These are phyloP conservation scores for Ophiostoma montium DNA, from an alignment of 2,329 filamentous ascomycete species.

Conservation along the genomic window DNA sequence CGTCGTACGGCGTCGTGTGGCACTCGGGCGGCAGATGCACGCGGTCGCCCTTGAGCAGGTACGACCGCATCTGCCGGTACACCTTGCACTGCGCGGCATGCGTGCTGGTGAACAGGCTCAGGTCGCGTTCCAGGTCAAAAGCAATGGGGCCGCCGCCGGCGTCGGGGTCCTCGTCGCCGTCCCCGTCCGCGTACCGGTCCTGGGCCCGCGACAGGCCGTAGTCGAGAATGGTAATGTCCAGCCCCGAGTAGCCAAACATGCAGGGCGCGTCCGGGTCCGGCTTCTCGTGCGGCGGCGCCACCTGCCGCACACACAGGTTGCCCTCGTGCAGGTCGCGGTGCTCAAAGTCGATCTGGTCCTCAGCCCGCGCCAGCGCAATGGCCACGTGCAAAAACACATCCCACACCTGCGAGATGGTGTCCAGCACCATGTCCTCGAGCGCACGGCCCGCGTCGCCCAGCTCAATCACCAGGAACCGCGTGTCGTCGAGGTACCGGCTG, in stretches of 20 bases:
- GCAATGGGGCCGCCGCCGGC: slow-evolving; percentile 26
- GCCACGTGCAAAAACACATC: slow-evolving; percentile 48
- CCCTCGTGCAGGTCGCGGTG: slow-evolving; percentile 54
- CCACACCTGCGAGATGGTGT: slow-evolving; percentile 39
- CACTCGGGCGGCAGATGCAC: slow-evolving; percentile 32
- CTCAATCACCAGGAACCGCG: slow-evolving; percentile 47
- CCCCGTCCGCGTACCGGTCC: slow-evolving; percentile 20
- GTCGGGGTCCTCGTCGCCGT: not conserved
- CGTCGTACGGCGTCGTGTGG: slow-evolving; percentile 33
- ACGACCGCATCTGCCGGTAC: slow-evolving; percentile 49
- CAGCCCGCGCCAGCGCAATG: slow-evolving; percentile 45
- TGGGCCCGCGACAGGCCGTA: slow-evolving; percentile 48
- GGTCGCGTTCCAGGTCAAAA: slow-evolving; percentile 46
- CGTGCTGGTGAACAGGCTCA: slow-evolving; percentile 44
- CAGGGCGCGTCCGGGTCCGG: slow-evolving; percentile 14
- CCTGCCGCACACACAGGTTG: slow-evolving; percentile 43
- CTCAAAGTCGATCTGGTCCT: slow-evolving; percentile 46
- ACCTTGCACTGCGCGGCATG: slow-evolving; percentile 46
- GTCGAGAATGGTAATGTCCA: slow-evolving; percentile 51
- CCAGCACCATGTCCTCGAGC: slow-evolving; percentile 42
- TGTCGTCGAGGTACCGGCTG: slow-evolving; percentile 42
- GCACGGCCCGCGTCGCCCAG: slow-evolving; percentile 47
- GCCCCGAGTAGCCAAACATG: slow-evolving; percentile 43
- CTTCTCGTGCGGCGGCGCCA: slow-evolving; percentile 20
- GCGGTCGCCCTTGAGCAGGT: slow-evolving; percentile 36